Conservation (phyloP, 2,329 filamentous ascomycete species). For the Xylaria sp. region DNA sequence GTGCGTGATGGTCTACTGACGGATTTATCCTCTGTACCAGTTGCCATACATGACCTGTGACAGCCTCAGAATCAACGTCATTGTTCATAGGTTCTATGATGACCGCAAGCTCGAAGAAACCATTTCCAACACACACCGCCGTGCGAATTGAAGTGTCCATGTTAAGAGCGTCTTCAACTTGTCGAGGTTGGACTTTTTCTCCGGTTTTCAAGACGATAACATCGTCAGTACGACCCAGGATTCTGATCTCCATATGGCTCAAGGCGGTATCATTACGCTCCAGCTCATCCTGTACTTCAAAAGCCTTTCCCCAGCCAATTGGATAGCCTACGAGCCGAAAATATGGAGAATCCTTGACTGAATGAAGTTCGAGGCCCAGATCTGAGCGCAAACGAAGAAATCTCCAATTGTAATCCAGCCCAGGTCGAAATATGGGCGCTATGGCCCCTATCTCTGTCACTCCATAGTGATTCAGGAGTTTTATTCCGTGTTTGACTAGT, state of each 20-base stretch:
- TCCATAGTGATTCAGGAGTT: conserved; percentile 45
- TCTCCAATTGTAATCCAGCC: conserved; percentile 40
- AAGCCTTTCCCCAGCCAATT: conserved; percentile 24
- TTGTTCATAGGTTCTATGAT: conserved; percentile 18
- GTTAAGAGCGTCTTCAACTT: conserved; percentile 21
- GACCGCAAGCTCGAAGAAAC: conserved; percentile 30
- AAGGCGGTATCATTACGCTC: conserved; percentile 38
- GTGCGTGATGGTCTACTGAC: background rate
- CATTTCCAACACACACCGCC: conserved; percentile 27
- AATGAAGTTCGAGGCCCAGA: conserved; percentile 37
- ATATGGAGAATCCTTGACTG: conserved; percentile 26
- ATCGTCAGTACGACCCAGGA: conserved; percentile 44
- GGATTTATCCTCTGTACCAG: conserved; percentile 21
- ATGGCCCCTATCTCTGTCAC: conserved; percentile 45
- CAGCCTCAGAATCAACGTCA: background rate
- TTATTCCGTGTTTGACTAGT: conserved; percentile 35
- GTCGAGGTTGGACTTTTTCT: conserved; percentile 29
- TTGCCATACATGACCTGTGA: conserved; percentile 19
- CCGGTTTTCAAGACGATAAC: conserved; percentile 31
- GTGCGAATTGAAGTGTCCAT: conserved; percentile 9
- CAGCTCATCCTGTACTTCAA: conserved; percentile 43
- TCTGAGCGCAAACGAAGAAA: conserved; percentile 43
- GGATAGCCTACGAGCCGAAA: conserved; percentile 40
- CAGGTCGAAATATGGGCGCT: conserved; percentile 42
- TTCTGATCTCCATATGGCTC: conserved; percentile 1